Conservation (phyloP, 2,329 filamentous ascomycete genomes). For the Trichoderma harzianum region DNA sequence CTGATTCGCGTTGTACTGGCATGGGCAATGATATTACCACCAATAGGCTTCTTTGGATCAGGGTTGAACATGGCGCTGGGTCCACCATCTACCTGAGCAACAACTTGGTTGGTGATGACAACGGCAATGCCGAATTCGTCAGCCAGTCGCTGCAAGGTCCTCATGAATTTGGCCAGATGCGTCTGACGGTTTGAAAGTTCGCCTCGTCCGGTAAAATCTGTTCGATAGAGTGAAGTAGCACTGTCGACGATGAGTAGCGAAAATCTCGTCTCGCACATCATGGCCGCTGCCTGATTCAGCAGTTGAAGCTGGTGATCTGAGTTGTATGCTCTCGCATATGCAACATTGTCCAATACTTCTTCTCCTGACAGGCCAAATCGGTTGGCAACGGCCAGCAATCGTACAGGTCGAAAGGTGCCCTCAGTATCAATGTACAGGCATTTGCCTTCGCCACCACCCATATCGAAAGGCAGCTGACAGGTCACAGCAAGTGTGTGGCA, state of each 20-base stretch:
- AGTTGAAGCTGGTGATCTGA: slow-evolving; percentile 96
- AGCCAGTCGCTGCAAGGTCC: slow-evolving; percentile 72
- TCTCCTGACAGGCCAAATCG: slow-evolving; percentile 92
- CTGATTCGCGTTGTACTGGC: slow-evolving; percentile 93
- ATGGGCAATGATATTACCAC: slow-evolving; percentile 97
- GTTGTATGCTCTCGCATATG: slow-evolving; percentile 96
- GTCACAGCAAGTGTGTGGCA: slow-evolving; percentile 98
- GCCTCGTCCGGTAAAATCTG: slow-evolving; percentile 93
- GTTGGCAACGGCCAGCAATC: slow-evolving; percentile 86
- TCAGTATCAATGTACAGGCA: slow-evolving; percentile 98
- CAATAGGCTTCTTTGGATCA: slow-evolving; percentile 98
- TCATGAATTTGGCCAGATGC: slow-evolving; percentile 85
- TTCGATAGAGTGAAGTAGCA: slow-evolving; percentile 91
- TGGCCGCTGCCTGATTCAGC: slow-evolving; percentile 88
- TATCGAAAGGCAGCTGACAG: slow-evolving; percentile 95
- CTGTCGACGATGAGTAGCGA: slow-evolving; percentile 95
- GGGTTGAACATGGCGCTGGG: slow-evolving; percentile 98
- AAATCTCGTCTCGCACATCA: slow-evolving; percentile 99
- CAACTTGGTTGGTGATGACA: slow-evolving; percentile 97
- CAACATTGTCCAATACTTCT: slow-evolving; percentile 96
- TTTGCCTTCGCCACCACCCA: slow-evolving; percentile 97
- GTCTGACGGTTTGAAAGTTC: slow-evolving; percentile 93
- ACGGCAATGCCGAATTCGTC: slow-evolving; percentile 94
- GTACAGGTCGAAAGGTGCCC: slow-evolving; percentile 91
- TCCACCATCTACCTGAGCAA: slow-evolving; percentile 95